Percentiles rank a stretch among this genome's conserved stretches.
These are phyloP conservation scores for Nannochloropsis salina DNA, from an alignment of 108 stramenopile genomes.

Conservation along the genomic window DNA sequence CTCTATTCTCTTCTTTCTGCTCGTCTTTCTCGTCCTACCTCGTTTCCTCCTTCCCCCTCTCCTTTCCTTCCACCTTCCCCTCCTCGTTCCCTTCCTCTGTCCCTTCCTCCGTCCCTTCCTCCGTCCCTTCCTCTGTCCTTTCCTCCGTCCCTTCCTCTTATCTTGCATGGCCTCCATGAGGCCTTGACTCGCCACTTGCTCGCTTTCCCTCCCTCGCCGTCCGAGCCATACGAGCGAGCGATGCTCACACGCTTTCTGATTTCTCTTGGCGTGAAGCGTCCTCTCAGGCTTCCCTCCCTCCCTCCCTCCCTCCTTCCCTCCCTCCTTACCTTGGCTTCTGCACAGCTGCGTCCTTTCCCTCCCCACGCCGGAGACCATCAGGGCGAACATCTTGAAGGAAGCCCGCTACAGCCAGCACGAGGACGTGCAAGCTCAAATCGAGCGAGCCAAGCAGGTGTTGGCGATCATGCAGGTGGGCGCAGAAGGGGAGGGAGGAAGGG, in stretches of 20 bases:
- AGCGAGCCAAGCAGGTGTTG: neutral
- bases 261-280: neutral
- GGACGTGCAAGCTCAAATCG: neutral
- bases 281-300: neutral
- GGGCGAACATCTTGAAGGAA: neutral
- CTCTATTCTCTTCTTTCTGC: no score
- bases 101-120: neutral
- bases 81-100: neutral
- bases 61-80: neutral
- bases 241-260: neutral
- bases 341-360: neutral
- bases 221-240: no score
- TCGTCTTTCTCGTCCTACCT: neutral
- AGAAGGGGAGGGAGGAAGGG: neutral
- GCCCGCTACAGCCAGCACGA: neutral
- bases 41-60: neutral
- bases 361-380: neutral
- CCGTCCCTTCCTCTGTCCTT: neutral
- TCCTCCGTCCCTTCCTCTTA: neutral
- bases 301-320: neutral
- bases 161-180: neutral
- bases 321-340: neutral
- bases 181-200: neutral
- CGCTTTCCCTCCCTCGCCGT: neutral
- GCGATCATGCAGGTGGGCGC: neutral